Percentiles rank a stretch among this genome's conserved stretches.
These are phyloP conservation scores for Microbotryomycetes sp. DNA, from an alignment of 1,284 basidiomycete species.

Conservation along the genomic window DNA sequence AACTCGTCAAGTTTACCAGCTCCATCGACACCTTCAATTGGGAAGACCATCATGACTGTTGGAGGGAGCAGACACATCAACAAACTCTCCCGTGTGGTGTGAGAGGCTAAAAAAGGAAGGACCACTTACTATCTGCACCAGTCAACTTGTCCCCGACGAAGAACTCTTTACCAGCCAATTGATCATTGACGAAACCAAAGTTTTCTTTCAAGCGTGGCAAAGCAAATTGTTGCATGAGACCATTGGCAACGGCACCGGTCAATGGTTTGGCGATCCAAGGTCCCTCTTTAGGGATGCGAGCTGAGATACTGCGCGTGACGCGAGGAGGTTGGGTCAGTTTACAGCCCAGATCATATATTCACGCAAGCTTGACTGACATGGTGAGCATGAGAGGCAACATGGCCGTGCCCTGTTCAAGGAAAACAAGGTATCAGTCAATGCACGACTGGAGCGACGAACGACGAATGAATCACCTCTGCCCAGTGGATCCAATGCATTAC, in stretches of 20 bases:
- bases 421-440: no score
- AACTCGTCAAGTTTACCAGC: neutral
- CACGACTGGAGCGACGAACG: neutral
- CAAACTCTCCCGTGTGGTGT: neutral
- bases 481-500: constrained; percentile 29
- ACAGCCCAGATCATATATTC: no score
- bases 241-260: constrained; percentile 4
- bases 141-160: constrained; percentile 28
- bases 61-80: neutral
- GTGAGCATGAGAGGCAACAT: constrained; percentile 27
- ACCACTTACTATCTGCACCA: constrained; percentile 25
- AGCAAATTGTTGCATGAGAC: constrained; percentile 8
- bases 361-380: constrained; percentile 6
- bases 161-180: constrained; percentile 20
- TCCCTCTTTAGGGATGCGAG: constrained; percentile 15
- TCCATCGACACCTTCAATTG: constrained; percentile 5
- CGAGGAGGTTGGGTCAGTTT: no score
- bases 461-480: constrained; percentile 16
- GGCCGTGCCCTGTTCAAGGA: constrained; percentile 5
- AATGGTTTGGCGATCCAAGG: constrained; percentile 21
- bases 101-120: neutral
- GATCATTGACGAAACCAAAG: constrained; percentile 12
- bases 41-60: constrained; percentile 32
- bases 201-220: constrained; percentile 15
- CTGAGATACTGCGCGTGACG: neutral